Conservation (phyloP, 352 stramenopile species). For the Phytophthora rubi region DNA sequence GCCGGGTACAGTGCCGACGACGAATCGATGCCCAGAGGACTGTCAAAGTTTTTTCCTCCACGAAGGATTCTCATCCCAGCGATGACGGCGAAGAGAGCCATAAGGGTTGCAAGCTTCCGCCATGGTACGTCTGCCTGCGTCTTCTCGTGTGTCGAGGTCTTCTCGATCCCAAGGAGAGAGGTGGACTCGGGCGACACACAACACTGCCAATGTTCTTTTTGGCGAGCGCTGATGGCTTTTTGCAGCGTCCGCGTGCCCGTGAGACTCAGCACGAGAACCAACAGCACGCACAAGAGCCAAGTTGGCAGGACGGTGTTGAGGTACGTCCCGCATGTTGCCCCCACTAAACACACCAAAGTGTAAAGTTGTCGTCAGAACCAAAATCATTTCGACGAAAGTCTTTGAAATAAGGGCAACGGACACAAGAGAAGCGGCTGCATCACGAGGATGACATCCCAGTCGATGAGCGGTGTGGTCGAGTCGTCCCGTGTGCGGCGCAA, state of each 20-base stretch:
- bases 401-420: constrained; percentile 31
- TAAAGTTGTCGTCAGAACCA: not conserved
- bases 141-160: constrained; percentile 10
- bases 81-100: constrained; percentile 88
- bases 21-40: constrained; percentile 91
- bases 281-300: constrained; percentile 84
- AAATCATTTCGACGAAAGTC: not conserved
- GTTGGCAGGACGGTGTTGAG: constrained; percentile 93
- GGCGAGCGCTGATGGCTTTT: constrained; percentile 90
- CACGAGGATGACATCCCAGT: constrained; percentile 97
- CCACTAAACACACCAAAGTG: constrained; percentile 42
- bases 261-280: constrained; percentile 89
- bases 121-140: constrained; percentile 63
- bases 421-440: constrained; percentile 94
- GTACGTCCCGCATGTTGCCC: constrained; percentile 82
- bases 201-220: constrained; percentile 81
- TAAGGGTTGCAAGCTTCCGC: constrained; percentile 84
- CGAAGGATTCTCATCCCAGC: constrained; percentile 93
- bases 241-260: constrained; percentile 90
- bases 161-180: constrained; percentile 23
- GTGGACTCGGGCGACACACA: constrained; percentile 28
- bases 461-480: constrained; percentile 92
- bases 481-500: constrained; percentile 88
- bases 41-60: constrained; percentile 86
- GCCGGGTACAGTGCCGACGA: constrained; percentile 80